Base-by-base conservation (phyloP, 2,329 filamentous ascomycete species). In the Leptodontidium sp. region DNA sequence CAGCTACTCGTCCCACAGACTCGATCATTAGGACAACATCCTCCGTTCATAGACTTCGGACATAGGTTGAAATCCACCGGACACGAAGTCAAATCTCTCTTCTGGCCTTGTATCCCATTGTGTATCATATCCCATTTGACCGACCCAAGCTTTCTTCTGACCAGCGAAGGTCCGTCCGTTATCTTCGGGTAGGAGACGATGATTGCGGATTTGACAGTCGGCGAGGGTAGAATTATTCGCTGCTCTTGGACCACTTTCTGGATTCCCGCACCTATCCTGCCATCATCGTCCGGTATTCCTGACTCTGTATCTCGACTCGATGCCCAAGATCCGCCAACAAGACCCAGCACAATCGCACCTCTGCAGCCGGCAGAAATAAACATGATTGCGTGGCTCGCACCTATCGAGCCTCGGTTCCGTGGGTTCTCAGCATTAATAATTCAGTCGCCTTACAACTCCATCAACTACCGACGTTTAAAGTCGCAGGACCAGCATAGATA, bases 1-100 rank as follows among this genome's bases (percentile, higher is more conserved):
- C 87, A 89, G 15, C 75, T 78, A 24, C 76, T 78, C 53, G 78
- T 78, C 1, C 79, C 85, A 75, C 86, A 88, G 4, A 78, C 78
- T 70, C 85, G 86, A 64, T 81, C 77, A 17, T 81, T 77, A 1
- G 85, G 84, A 70, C 76, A 78, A 63, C 76, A 78, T 21, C 75
- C 76, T 49, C 76, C 76, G 58, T 72, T 72, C 59, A 78, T 57
- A 17, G 74, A 75, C 29, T 73, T 62, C 24, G 76, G 73, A 50
- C 77, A 78, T 32, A 76, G 24, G 57, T 74, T 66, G 62, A 72
- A 77, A 32, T 72, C 70, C 15, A 59, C 49, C 29, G 73, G 73
- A 69, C 77, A 78, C 59, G 69, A 43, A 35, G 70, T 67, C 24
- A 70, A 71, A 66, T 75, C 72, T 43, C 76, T 64, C 64, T 77